Evolutionary conservation across 495 filamentous ascomycete species (phyloP).

Genomic region (Penicillium manginii): DNA sequence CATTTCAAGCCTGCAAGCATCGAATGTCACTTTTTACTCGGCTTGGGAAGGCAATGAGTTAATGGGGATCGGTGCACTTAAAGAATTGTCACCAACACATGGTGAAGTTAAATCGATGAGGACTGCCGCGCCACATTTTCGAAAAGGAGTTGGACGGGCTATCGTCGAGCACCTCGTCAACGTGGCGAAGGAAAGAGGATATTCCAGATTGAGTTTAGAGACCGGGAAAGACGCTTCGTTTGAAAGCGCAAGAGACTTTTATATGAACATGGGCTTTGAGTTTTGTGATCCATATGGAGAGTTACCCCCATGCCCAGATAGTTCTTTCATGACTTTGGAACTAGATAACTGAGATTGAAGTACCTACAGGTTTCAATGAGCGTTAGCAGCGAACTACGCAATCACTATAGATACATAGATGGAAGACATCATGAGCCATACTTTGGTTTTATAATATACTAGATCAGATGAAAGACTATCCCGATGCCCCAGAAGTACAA

Average conservation of each 20-base stretch:
- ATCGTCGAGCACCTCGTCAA: neutral
- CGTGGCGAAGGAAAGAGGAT: neutral
- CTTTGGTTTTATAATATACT: too few relatives aligned
- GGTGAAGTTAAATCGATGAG: conserved; percentile 5
- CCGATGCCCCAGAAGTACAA: conserved; percentile 45
- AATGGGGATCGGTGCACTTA: neutral
- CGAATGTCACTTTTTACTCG: neutral
- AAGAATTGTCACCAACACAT: conserved; percentile 2
- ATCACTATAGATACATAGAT: too few relatives aligned
- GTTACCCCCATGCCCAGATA: neutral
- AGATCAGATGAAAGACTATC: conserved; percentile 12
- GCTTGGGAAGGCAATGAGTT: neutral
- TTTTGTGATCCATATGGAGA: neutral
- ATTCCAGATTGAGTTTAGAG: neutral
- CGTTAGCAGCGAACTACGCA: neutral
- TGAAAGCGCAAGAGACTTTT: neutral
- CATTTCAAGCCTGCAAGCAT: neutral
- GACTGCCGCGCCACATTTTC: neutral
- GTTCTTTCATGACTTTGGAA: neutral
- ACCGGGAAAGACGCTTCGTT: neutral
- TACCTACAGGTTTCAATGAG: neutral
- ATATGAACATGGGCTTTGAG: conserved; percentile 9
- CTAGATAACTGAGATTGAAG: neutral
- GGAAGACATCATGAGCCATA: too few relatives aligned
- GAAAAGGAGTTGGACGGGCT: neutral